phyloP scores from a whole-genome alignment of 176 grass and related monocot species.

The Paspalum notatum region DNA sequence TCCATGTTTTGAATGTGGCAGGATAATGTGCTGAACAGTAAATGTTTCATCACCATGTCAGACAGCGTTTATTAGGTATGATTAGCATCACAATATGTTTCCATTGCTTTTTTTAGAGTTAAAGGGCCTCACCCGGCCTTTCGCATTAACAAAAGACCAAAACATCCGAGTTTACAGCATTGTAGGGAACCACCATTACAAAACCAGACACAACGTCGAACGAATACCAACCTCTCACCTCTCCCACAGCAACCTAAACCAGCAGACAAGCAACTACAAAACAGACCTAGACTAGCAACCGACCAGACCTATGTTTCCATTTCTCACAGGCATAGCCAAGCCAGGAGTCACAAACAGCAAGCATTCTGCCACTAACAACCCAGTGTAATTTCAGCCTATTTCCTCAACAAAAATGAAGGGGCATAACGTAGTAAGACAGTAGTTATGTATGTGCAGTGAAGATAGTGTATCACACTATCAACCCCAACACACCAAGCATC shows the following conservation, averaged over 20 bases:
- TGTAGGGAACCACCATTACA: too few species aligned
- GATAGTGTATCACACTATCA: not conserved
- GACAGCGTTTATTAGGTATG: not conserved
- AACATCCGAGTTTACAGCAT: too few species aligned
- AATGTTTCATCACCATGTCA: not conserved
- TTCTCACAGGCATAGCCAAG: not conserved
- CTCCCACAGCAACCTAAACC: too few species aligned
- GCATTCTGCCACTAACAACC: not conserved
- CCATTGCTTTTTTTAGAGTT: too few species aligned
- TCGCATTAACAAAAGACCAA: too few species aligned
- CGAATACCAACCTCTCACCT: too few species aligned
- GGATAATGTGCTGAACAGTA: not conserved
- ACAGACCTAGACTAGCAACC: not conserved
- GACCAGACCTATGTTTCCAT: constrained; percentile 1
- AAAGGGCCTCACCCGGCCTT: too few species aligned
- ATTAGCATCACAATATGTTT: not conserved
- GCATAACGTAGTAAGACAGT: not conserved
- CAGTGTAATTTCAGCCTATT: not conserved
- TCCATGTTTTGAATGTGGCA: not conserved
- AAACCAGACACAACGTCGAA: too few species aligned
- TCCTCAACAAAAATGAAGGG: not conserved
- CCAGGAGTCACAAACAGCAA: not conserved
- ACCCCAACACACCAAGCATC: not conserved
- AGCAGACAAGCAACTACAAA: too few species aligned
- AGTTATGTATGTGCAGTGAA: not conserved